Conservation (phyloP, 2,329 filamentous ascomycete species). For the Sarocladiaceae sp. region DNA sequence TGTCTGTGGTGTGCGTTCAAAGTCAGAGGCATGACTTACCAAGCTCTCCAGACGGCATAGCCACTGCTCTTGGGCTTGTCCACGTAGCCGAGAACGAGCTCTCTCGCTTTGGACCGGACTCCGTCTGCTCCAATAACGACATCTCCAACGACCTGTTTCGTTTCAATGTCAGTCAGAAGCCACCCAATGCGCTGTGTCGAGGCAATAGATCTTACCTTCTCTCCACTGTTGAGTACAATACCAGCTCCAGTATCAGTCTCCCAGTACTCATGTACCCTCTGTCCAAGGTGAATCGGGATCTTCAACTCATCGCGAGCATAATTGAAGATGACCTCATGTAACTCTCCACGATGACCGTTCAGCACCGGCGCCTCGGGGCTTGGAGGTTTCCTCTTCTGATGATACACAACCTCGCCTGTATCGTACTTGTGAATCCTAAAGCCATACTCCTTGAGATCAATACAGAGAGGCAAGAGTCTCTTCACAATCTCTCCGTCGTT, state of each 20-base stretch:
- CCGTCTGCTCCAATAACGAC: conserved; percentile 52
- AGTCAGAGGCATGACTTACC: conserved; percentile 31
- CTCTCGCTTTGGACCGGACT: conserved; percentile 16
- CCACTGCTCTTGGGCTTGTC: conserved; percentile 39
- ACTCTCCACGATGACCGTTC: conserved; percentile 57
- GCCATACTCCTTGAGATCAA: conserved; percentile 37
- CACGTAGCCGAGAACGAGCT: conserved; percentile 3
- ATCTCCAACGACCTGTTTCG: conserved; percentile 30
- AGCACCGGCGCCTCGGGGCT: conserved; percentile 24
- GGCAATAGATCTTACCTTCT: conserved; percentile 31
- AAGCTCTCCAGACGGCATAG: conserved; percentile 49
- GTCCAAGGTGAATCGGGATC: conserved; percentile 51
- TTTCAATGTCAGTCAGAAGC: neutral
- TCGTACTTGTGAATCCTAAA: conserved; percentile 61
- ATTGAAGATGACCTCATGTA: conserved; percentile 43
- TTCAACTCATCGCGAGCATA: conserved; percentile 32
- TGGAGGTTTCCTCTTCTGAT: conserved; percentile 37
- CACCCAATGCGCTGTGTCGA: neutral
- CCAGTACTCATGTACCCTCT: conserved; percentile 48
- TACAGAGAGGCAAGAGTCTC: conserved; percentile 17
- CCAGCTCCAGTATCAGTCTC: conserved; percentile 47
- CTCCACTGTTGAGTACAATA: conserved; percentile 44
- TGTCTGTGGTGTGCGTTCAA: neutral
- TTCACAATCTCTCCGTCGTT: conserved; percentile 35
- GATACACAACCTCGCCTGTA: conserved; percentile 54